Evolutionary conservation across 148 eudicot genomes (phyloP), one percentile per base, ranked within the genome.

Genomic region (Amaranthus cruentus): DNA sequence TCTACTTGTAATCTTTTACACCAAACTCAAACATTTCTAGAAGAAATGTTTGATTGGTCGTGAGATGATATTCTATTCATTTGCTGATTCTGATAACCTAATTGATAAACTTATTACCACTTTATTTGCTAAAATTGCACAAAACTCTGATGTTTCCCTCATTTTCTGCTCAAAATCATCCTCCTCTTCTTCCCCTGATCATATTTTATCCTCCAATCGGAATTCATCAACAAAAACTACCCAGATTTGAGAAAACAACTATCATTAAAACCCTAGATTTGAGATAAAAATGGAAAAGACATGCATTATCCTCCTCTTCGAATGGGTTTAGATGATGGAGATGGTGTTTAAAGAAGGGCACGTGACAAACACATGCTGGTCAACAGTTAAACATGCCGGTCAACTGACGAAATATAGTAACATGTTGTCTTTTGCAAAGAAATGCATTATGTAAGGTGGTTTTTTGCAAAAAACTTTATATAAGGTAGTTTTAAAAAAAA

Each of bases 111-210:
- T 91, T 15, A 68, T 89, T 42, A 80, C 72, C 42, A 79, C 88
- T 7, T 86, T 91, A 55, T 71, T 85, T 4, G 87, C 86, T 18
- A 89, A 86, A 68, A 89, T 91, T 70, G 88, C 91, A 6, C 93
- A 87, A 66, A 84, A 87, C 54, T 86, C 91, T 6, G 90, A 87
- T 28, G 60, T 79, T 5, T 79, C 71, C 38, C 79, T 85, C 11
- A 77, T 86, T 6, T 73, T 81, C 6, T 83, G 88, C 0, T 70
- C 75, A 0, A 70, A 72, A 62, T 77, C 77, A 1, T 83, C 82
- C 0, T 85, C 96, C 4, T 86, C 90, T 4, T 87, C 96, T 7
- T 89, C 97, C 43, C 88, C 96, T 7, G 89, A 85, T 14, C 61
- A 62, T 21, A 10, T 59, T 28, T 50, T 11, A 14, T 75, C 11